Base-by-base conservation (phyloP, 768 basidiomycete genomes). In the Baorangia bicolor region DNA sequence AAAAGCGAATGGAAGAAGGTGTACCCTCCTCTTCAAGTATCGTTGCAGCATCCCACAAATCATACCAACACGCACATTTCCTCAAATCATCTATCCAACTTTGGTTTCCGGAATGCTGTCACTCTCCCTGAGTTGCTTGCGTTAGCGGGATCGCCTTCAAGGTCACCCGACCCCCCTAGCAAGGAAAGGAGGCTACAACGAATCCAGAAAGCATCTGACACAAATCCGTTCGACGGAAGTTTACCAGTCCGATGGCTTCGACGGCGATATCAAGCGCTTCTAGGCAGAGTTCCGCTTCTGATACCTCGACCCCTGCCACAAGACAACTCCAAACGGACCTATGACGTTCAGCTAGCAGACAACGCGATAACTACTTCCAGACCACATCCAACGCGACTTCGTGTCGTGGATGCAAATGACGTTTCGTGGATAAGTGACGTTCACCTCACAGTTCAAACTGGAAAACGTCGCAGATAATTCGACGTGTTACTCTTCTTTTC, bases 241-340 rank as follows among this genome's bases (percentile, higher is more conserved):
- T 34, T 64, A 13, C 58, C 63, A 10, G 38, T 40, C 30, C 66
- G 71, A 53, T 73, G 73, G 71, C 62, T 82, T 46, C 75, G 77
- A 23, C 73, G 81, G 38, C 74, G 87, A 47, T 90, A 85, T 58
- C 81, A 78, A 49, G 73, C 76, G 25, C 76, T 92, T n/a, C 73
- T 92, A 9, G 74, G 75, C 8, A 78, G 76, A n/a, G 56, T 85
- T 25, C 90, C 90, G 1, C 71, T 83, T 31, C 71, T 91, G 14
- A 74, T 70, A 9, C 78, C 75, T 48, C 64, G 50, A 18, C 43
- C 54, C 40, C 7, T 35, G 34, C 10, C 47, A n/a, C 44, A 45
- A 46, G 53, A 46, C 37, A 50, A 43, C 9, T 21, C 14, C 13
- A 55, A 57, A 41, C 47, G n/a, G 23, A 56, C 46, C 33, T 77